Evolutionary conservation across 2,329 filamentous ascomycete genomes (phyloP).

Genomic region (Exserohilum turcica): DNA sequence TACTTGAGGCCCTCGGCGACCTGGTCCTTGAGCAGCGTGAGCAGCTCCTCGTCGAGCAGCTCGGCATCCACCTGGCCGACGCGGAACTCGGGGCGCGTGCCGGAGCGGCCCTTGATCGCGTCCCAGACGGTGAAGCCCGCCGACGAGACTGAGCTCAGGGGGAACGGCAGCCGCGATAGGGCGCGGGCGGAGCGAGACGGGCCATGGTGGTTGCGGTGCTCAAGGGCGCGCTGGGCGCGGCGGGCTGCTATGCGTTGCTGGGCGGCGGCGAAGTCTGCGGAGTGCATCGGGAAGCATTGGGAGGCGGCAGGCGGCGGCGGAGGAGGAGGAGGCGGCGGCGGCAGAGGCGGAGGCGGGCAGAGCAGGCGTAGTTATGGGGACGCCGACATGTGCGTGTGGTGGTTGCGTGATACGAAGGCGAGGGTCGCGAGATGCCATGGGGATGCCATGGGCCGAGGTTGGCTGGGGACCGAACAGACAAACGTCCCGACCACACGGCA

Average conservation of each 20-base stretch:
- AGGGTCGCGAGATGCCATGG: constrained; percentile 20
- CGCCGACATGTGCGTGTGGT: no score
- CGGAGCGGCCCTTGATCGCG: constrained; percentile 72
- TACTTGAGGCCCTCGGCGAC: constrained; percentile 88
- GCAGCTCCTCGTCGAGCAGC: constrained; percentile 88
- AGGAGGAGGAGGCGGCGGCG: constrained; percentile 3
- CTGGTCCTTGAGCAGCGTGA: constrained; percentile 83
- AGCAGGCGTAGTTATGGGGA: not conserved
- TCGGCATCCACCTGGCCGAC: constrained; percentile 97
- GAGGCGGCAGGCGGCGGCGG: constrained; percentile 4
- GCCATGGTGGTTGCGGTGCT: constrained; percentile 58
- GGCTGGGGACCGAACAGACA: constrained; percentile 1
- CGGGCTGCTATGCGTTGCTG: constrained; percentile 85
- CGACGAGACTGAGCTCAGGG: constrained; percentile 63
- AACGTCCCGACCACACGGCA: not conserved
- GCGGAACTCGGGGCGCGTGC: constrained; percentile 82
- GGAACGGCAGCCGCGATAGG: constrained; percentile 53
- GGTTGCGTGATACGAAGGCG: not conserved
- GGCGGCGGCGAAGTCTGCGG: constrained; percentile 80
- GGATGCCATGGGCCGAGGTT: constrained; percentile 38
- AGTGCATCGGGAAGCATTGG: constrained; percentile 43
- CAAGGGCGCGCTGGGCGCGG: constrained; percentile 74
- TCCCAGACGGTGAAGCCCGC: constrained; percentile 67
- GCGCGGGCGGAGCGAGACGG: constrained; percentile 52
- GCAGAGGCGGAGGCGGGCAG: not conserved